Conservation (phyloP, 1,284 basidiomycete genomes). For the Calocybe gambosa region DNA sequence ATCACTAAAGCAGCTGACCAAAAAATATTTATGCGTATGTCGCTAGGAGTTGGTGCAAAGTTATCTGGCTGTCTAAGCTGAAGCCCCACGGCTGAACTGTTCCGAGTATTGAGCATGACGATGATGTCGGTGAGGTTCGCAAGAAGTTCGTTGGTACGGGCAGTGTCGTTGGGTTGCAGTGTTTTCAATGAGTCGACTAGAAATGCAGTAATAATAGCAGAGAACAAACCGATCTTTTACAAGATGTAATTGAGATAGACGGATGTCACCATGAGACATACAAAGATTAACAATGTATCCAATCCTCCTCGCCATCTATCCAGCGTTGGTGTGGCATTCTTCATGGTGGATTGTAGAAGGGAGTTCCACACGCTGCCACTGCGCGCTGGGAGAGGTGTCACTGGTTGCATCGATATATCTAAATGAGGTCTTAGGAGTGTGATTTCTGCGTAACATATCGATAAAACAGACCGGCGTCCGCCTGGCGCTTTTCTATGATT, state of each 20-base stretch:
- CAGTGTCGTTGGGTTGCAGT: background rate
- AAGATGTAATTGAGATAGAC: background rate
- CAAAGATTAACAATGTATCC: conserved; percentile 4
- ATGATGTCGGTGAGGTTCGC: conserved; percentile 3
- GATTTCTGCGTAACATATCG: background rate
- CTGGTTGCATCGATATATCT: conserved; percentile 3
- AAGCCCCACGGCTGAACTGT: background rate
- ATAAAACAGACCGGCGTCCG: background rate
- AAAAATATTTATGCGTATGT: conserved; percentile 2
- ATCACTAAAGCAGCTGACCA: conserved; percentile 2
- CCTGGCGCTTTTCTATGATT: background rate
- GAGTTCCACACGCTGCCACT: conserved; percentile 14
- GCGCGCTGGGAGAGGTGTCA: conserved; percentile 9
- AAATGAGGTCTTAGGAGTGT: background rate
- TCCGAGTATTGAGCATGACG: background rate
- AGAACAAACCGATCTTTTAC: conserved; percentile 1
- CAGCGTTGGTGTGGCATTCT: conserved; percentile 1
- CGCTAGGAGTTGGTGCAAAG: background rate
- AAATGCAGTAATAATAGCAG: conserved; percentile 2
- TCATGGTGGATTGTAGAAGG: conserved; percentile 7
- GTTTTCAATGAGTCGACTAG: conserved; percentile 3
- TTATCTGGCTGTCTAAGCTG: background rate
- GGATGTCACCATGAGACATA: background rate
- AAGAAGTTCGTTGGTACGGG: conserved; percentile 3
- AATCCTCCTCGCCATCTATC: conserved; percentile 2